Percentiles rank a stretch among this genome's conserved stretches.
phyloP scores from a whole-genome alignment of 768 basidiomycete genomes.

The Serpula lacrymans region DNA sequence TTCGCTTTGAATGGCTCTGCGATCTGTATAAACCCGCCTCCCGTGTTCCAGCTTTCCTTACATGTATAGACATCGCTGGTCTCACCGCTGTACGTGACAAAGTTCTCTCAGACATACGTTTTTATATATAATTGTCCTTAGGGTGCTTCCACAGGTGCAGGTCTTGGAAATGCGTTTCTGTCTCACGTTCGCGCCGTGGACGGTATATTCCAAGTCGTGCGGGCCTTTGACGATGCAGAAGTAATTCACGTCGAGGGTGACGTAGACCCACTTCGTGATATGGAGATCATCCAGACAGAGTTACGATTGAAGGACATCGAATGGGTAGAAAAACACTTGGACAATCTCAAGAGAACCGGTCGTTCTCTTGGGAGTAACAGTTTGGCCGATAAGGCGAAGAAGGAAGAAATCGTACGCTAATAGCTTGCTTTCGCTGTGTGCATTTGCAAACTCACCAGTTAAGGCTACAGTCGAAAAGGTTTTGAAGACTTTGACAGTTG shows the following conservation, averaged over 20 bases:
- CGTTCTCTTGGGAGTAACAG: conserved; percentile 70
- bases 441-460: conserved; percentile 13
- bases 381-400: conserved; percentile 91
- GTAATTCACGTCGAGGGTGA: conserved; percentile 99
- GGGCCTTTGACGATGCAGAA: conserved; percentile 98
- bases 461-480: conserved; percentile 87
- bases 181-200: conserved; percentile 98
- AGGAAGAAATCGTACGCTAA: conserved; percentile 87
- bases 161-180: conserved; percentile 95
- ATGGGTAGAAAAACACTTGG: conserved; percentile 93
- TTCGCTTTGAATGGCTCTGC: conserved; percentile 93
- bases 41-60: conserved; percentile 89
- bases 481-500: conserved; percentile 69
- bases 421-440: neutral
- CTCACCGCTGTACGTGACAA: conserved; percentile 72
- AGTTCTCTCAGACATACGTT: neutral
- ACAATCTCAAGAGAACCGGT: conserved; percentile 68
- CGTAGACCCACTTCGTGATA: conserved; percentile 92
- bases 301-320: conserved; percentile 96
- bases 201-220: conserved; percentile 97
- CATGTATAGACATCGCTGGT: conserved; percentile 98
- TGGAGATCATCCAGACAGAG: conserved; percentile 96
- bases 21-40: conserved; percentile 86
- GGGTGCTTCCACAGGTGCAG: conserved; percentile 97
- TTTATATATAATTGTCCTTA: conserved; percentile 23